Evolutionary conservation across 2,329 filamentous ascomycete species (phyloP), one percentile per base, ranked within the genome.

Genomic region (Microcera coccophila): DNA sequence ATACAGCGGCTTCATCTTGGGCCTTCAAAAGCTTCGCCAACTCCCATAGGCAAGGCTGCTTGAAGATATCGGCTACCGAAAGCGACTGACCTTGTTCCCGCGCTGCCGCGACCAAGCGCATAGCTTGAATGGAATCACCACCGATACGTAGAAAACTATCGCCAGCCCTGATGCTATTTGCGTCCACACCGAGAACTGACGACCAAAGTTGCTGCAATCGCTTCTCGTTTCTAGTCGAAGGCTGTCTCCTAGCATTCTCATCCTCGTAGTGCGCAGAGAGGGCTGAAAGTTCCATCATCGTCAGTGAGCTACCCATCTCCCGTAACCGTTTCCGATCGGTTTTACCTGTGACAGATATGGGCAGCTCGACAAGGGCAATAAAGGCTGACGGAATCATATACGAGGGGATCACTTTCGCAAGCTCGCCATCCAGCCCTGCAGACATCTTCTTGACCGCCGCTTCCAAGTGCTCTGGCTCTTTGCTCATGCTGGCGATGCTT

Each of bases 261-360:
- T n/a, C n/a, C n/a, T n/a, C n/a, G n/a, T n/a, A n/a, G n/a, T n/a
- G n/a, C n/a, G n/a, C n/a, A n/a, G n/a, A n/a, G n/a, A n/a, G n/a
- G n/a, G n/a, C n/a, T n/a, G n/a, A n/a, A n/a, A n/a, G n/a, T n/a
- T n/a, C n/a, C n/a, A n/a, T n/a, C n/a, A n/a, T n/a, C n/a, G n/a
- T n/a, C n/a, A n/a, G n/a, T n/a, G n/a, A n/a, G n/a, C n/a, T n/a
- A n/a, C n/a, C n/a, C n/a, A n/a, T n/a, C n/a, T n/a, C 14, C 4
- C 49, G 42, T 8, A 52, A 15, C 4, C 42, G 33, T 24, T 44
- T 63, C 5, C 73, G 66, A 42, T 75, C 70, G 21, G 70, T 66
- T 17, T 78, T 74, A 1, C 72, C 74, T 2, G 74, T 72, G 15
- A 77, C 71, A 52, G 72, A 75, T 7, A 75, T 26, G 12, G 22